These are phyloP conservation scores for Leccinum sublutescens DNA, from an alignment of 768 basidiomycete species.

Conservation along the genomic window DNA sequence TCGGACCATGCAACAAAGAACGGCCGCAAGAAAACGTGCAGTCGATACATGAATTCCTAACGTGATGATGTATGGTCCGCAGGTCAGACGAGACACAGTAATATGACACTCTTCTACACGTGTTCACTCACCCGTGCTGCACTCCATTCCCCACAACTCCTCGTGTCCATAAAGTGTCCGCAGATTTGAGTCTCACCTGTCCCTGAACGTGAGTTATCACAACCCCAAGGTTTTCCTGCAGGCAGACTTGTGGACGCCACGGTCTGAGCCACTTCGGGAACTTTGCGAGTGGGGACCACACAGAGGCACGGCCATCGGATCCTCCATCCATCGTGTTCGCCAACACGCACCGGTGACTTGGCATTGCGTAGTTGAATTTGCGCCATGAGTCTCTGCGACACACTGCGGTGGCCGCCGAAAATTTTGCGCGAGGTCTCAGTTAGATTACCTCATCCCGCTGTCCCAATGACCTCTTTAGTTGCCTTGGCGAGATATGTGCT, in stretches of 20 bases:
- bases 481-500: neutral
- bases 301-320: conserved; percentile 23
- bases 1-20: neutral
- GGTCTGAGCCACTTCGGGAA: conserved; percentile 8
- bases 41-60: neutral
- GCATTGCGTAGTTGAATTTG: conserved; percentile 12
- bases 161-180: conserved; percentile 15
- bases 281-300: conserved; percentile 4
- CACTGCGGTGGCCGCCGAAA: neutral
- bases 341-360: conserved; percentile 15
- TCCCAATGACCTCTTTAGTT: neutral
- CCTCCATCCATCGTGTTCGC: conserved; percentile 19
- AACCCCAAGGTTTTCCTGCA: conserved; percentile 20
- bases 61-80: conserved; percentile 4
- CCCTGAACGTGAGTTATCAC: conserved; percentile 14
- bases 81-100: conserved; percentile 2
- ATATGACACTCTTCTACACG: conserved; percentile 14
- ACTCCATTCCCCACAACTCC: conserved; percentile 6
- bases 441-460: conserved; percentile 12
- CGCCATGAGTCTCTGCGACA: neutral
- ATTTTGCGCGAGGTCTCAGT: neutral
- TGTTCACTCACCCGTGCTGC: conserved; percentile 18
- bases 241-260: conserved; percentile 26
- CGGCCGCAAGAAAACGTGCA: neutral
- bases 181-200: conserved; percentile 2